Evolutionary conservation across 257 asterid genomes (phyloP), one percentile per base, ranked within the genome.

Genomic region (Paraleonurus japonicus): DNA sequence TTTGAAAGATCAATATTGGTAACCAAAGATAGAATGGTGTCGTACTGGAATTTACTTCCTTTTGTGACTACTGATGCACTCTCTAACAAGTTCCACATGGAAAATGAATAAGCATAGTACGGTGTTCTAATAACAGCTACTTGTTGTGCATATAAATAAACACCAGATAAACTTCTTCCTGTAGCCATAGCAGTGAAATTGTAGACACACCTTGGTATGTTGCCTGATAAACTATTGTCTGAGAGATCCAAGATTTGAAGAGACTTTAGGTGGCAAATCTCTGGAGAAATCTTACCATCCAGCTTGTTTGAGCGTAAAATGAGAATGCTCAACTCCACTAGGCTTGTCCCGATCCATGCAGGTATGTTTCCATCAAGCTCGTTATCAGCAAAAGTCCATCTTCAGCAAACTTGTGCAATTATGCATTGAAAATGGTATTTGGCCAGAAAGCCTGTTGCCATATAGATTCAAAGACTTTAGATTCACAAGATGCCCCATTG

Each of bases 171-270:
- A 33, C 50, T 58, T 59, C 48, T 50, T 28, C 50, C 54, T n/a
- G 27, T 66, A 39, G 50, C 69, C 81, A 67, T 68, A 5, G 77
- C 78, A 3, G 76, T 76, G 1, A 76, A 74, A 28, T 73, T 79
- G 12, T 69, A 10, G 1, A 82, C 28, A 35, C 81, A 80, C 11
- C 19, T 23, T 0, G 82, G 82, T 55, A 77, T 77, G 0, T 0
- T 10, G 20, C 84, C 82, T 1, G 68, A 65, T 7, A 82, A 13
- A 0, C n/a, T 28, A n/a, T 76, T 76, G 19, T 27, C 5, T 4
- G 85, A 70, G 37, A 77, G 70, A 28, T 78, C 80, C 61, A 81
- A 61, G 26, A 81, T 61, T 35, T 76, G 84, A n/a, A 79, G 65
- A 30, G 23, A 37, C 3, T 2, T 19, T 1, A 82, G 69, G 27